Percentiles rank a stretch among this genome's conserved stretches.
These are phyloP conservation scores for Penicillium sp. DNA, from an alignment of 2,329 filamentous ascomycete genomes.

Conservation along the genomic window DNA sequence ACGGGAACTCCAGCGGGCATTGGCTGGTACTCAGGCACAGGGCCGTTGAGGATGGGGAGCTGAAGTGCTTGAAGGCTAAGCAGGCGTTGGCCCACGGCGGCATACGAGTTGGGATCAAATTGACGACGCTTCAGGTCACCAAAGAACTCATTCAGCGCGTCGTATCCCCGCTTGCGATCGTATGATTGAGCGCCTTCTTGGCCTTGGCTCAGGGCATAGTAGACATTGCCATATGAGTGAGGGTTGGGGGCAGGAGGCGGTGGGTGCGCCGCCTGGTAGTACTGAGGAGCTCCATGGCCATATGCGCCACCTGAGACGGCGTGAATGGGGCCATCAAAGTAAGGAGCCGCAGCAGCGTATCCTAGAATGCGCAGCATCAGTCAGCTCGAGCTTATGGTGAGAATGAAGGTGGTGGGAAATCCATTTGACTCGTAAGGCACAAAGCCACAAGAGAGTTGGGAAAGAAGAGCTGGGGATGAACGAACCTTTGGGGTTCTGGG, in stretches of 20 bases:
- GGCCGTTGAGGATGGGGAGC: slow-evolving; percentile 63
- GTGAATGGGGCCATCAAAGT: slow-evolving; percentile 58
- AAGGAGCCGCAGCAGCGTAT: slow-evolving; percentile 54
- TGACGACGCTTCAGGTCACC: slow-evolving; percentile 88
- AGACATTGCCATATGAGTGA: slow-evolving; percentile 70
- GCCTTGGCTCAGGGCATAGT: slow-evolving; percentile 72
- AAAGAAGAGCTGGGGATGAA: slow-evolving; percentile 22
- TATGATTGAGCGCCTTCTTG: slow-evolving; percentile 66
- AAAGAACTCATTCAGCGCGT: slow-evolving; percentile 92
- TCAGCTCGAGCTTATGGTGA: background rate
- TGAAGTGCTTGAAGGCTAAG: slow-evolving; percentile 75
- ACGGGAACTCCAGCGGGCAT: slow-evolving; percentile 61
- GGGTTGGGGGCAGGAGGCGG: slow-evolving; percentile 57
- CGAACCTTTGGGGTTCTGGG: slow-evolving; percentile 40
- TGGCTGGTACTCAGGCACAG: slow-evolving; percentile 58
- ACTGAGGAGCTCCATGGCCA: slow-evolving; percentile 51
- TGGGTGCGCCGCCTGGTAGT: slow-evolving; percentile 57
- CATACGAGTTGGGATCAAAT: slow-evolving; percentile 87
- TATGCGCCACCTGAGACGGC: slow-evolving; percentile 50
- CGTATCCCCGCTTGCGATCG: slow-evolving; percentile 83
- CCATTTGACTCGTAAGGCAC: background rate
- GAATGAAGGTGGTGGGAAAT: background rate
- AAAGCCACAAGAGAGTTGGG: background rate
- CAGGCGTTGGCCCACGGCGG: slow-evolving; percentile 86
- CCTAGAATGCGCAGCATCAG: slow-evolving; percentile 20